These are phyloP conservation scores for Senna tora DNA, from an alignment of 306 rosid species.

Conservation along the genomic window DNA sequence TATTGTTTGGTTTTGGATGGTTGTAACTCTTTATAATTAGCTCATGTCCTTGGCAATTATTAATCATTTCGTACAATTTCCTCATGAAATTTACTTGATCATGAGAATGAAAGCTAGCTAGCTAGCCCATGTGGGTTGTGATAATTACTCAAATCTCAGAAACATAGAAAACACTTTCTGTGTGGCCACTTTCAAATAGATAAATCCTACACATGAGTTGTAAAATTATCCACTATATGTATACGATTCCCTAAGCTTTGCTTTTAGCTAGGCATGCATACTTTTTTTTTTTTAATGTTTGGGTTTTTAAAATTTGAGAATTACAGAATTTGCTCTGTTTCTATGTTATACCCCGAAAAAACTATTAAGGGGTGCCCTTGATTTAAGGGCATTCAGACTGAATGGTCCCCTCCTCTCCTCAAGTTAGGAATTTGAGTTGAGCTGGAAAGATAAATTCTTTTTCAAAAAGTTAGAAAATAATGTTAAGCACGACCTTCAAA, in stretches of 20 bases:
- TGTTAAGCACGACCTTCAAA: slow-evolving; percentile 41
- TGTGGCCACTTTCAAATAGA: slow-evolving; percentile 28
- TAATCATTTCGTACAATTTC: slow-evolving; percentile 34
- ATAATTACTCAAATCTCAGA: slow-evolving; percentile 42
- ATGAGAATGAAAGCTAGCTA: slow-evolving; percentile 39
- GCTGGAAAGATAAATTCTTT: slow-evolving; percentile 44
- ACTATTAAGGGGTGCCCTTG: slow-evolving; percentile 31
- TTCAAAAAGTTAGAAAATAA: slow-evolving; percentile 34
- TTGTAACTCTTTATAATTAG: slow-evolving; percentile 46
- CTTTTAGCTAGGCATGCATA: slow-evolving; percentile 32
- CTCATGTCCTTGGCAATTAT: slow-evolving; percentile 43
- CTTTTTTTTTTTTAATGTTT: slow-evolving; percentile 13
- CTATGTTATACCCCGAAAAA: slow-evolving; percentile 8
- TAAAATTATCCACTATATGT: neutral
- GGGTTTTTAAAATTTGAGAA: slow-evolving; percentile 4
- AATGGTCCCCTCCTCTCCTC: slow-evolving; percentile 51
- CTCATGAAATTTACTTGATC: slow-evolving; percentile 36
- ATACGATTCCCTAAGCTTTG: slow-evolving; percentile 10
- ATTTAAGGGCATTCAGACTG: slow-evolving; percentile 35
- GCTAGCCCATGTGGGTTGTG: slow-evolving; percentile 62
- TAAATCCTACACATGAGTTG: slow-evolving; percentile 38
- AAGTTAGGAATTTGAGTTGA: slow-evolving; percentile 37
- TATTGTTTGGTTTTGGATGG: slow-evolving; percentile 16
- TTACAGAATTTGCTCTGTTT: slow-evolving; percentile 24
- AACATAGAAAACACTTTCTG: slow-evolving; percentile 27